Evolutionary conservation across 1,284 basidiomycete genomes (phyloP).

Genomic region (Cystobasidium slooffiae): DNA sequence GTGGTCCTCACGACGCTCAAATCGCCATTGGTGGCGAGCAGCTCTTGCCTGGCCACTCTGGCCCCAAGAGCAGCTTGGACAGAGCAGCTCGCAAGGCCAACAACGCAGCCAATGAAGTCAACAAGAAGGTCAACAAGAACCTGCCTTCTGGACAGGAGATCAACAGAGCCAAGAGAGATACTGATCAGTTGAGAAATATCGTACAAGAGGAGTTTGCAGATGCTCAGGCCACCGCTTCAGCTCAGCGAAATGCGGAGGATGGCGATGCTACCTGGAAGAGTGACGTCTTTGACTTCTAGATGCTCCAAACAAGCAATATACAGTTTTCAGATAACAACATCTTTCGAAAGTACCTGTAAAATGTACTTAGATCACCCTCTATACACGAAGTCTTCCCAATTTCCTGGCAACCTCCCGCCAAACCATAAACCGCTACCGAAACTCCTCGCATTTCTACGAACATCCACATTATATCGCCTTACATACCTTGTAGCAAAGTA

Average conservation of each 20-base stretch:
- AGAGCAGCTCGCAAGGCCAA: constrained; percentile 53
- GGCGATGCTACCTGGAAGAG: constrained; percentile 57
- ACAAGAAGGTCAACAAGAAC: constrained; percentile 55
- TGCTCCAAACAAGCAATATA: too few relatives aligned
- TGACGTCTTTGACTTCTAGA: constrained; percentile 55
- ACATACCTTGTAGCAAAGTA: constrained; percentile 7
- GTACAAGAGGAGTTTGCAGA: constrained; percentile 41
- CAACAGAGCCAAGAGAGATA: constrained; percentile 16
- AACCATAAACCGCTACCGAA: too few relatives aligned
- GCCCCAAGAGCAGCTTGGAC: constrained; percentile 55
- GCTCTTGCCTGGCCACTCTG: constrained; percentile 58
- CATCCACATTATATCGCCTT: not conserved
- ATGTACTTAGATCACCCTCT: too few relatives aligned
- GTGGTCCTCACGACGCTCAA: constrained; percentile 59
- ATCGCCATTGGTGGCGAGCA: constrained; percentile 59
- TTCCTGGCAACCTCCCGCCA: too few relatives aligned
- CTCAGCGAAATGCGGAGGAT: constrained; percentile 47
- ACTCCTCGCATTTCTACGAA: not conserved
- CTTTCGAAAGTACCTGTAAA: too few relatives aligned
- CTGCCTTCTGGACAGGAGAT: constrained; percentile 43
- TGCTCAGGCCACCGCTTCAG: constrained; percentile 34
- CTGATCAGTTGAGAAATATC: constrained; percentile 34
- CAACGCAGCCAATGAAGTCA: constrained; percentile 50
- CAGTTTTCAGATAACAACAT: too few relatives aligned
- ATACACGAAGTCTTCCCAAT: too few relatives aligned